phyloP scores from a whole-genome alignment of 2,329 filamentous ascomycete genomes.

The Chrysoporthe puriensis region DNA sequence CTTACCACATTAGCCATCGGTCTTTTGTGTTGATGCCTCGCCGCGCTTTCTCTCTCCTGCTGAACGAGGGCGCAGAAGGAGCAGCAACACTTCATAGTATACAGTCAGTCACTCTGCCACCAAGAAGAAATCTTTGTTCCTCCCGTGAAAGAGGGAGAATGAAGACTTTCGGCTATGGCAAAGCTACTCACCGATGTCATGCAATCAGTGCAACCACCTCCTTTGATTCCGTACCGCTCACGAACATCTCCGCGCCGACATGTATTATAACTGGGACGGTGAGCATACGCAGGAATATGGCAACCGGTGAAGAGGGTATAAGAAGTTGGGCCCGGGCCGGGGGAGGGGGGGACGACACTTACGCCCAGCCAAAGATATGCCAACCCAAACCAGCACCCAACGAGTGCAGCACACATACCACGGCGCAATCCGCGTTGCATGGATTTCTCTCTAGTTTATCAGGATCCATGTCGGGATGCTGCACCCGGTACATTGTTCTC shows the following conservation, averaged over 20 bases:
- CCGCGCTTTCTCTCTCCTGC: constrained; percentile 24
- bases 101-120: background rate
- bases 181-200: constrained; percentile 18
- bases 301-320: background rate
- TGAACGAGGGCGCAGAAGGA: constrained; percentile 22
- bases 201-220: constrained; percentile 18
- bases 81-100: constrained; percentile 16
- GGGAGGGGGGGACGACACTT: background rate
- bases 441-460: constrained; percentile 17
- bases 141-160: no score
- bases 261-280: constrained; percentile 9
- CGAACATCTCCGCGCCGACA: constrained; percentile 21
- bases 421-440: constrained; percentile 23
- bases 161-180: background rate
- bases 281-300: background rate
- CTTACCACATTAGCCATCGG: constrained; percentile 14
- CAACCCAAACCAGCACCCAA: constrained; percentile 17
- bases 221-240: constrained; percentile 14
- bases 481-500: constrained; percentile 22
- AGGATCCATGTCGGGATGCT: constrained; percentile 15
- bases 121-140: background rate
- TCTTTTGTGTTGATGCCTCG: background rate
- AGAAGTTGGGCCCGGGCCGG: background rate
- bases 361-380: constrained; percentile 19
- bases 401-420: constrained; percentile 17